Percentiles rank a stretch among this genome's conserved stretches.
These are phyloP conservation scores for Noccaea caerulescens DNA, from an alignment of 345 rosid species.

Conservation along the genomic window DNA sequence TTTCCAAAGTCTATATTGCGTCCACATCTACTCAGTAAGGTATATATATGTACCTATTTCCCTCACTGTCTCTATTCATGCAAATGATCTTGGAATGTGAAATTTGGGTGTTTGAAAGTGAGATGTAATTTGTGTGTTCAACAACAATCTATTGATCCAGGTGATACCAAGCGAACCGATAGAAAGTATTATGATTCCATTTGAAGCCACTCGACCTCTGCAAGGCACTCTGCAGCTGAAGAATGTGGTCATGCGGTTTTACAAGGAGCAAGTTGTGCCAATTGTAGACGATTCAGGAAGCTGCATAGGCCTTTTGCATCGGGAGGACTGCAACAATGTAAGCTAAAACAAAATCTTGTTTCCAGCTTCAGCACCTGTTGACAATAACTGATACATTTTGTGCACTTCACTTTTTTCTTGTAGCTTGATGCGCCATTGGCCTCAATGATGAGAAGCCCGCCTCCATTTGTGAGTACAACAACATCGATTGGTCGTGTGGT, in stretches of 20 bases:
- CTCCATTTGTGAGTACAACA: constrained; percentile 61
- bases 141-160: constrained; percentile 42
- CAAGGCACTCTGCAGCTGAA: constrained; percentile 52
- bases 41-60: constrained; percentile 30
- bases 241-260: constrained; percentile 67
- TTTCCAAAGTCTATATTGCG: constrained; percentile 57
- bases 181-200: constrained; percentile 61
- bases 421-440: constrained; percentile 65
- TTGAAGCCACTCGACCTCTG: constrained; percentile 64
- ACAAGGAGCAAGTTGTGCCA: constrained; percentile 63
- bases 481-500: constrained; percentile 60
- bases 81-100: constrained; percentile 25
- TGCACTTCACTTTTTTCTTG: constrained; percentile 25
- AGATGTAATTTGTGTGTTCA: constrained; percentile 15
- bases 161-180: constrained; percentile 60
- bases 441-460: constrained; percentile 75
- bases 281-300: constrained; percentile 67
- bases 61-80: constrained; percentile 2
- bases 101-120: constrained; percentile 5
- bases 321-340: constrained; percentile 73
- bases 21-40: constrained; percentile 66
- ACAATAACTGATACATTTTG: constrained; percentile 19
- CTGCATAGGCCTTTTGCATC: constrained; percentile 76
- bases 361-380: constrained; percentile 13
- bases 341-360: constrained; percentile 10